Conservation (phyloP, 805 yeast genomes). For the Ogataea nitratoaversa region DNA sequence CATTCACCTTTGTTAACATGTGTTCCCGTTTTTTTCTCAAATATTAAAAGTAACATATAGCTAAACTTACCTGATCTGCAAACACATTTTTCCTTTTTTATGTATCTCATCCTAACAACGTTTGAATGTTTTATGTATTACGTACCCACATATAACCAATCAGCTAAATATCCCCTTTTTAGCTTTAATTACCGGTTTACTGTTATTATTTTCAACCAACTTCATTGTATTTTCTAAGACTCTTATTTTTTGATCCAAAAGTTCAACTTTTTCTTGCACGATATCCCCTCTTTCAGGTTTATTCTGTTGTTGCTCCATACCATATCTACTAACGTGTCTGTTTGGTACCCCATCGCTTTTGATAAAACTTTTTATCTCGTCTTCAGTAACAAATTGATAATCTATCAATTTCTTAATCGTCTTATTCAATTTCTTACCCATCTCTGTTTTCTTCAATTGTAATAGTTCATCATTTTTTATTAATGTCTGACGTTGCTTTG, state of each 20-base stretch:
- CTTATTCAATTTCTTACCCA: slow-evolving; percentile 14
- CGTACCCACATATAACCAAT: background rate
- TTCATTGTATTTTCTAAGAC: slow-evolving; percentile 57
- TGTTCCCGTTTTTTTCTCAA: too few species aligned
- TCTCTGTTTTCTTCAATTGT: slow-evolving; percentile 5
- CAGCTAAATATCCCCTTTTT: slow-evolving; percentile 20
- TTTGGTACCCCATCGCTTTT: background rate
- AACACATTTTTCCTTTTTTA: too few species aligned
- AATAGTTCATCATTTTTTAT: slow-evolving; percentile 11
- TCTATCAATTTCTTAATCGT: slow-evolving; percentile 5
- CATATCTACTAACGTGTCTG: background rate
- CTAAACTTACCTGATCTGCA: too few species aligned
- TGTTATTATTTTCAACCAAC: slow-evolving; percentile 28
- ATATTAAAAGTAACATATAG: too few species aligned
- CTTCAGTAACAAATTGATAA: background rate
- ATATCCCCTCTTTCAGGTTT: slow-evolving; percentile 5
- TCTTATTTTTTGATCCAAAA: slow-evolving; percentile 66
- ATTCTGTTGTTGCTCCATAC: slow-evolving; percentile 7
- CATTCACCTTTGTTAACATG: too few species aligned
- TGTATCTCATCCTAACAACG: too few species aligned
- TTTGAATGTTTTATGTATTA: too few species aligned
- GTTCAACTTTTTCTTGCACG: slow-evolving; percentile 58
- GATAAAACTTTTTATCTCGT: background rate
- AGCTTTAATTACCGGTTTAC: slow-evolving; percentile 13
- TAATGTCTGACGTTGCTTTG: slow-evolving; percentile 18